Evolutionary conservation across 345 rosid genomes (phyloP), one percentile per base, ranked within the genome.

Genomic region (Geranium rotundifolium): DNA sequence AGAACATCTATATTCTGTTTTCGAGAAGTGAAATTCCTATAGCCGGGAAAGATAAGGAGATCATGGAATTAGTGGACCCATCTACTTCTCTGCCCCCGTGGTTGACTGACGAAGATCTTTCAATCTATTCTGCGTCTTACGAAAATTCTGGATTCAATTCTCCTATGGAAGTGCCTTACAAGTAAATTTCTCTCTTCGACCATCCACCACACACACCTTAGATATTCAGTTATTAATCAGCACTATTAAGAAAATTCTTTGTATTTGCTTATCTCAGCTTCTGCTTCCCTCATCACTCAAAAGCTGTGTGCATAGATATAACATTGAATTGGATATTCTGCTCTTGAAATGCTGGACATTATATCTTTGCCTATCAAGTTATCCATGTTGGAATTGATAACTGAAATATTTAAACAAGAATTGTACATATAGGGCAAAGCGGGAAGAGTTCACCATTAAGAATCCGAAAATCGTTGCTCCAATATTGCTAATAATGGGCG

Each of bases 1-100:
- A 37, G 29, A 76, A 69, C 34, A 66, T 72, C 57, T 72, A 76
- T 58, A 69, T 63, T 34, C 76, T 76, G 66, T 72, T 72, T 59
- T 72, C 76, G 27, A 57, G 73, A 49, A 72, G 73, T 37, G 73
- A 76, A 56, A 31, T 72, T n/a, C 79, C 76, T 2, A 60, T 63
- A 14, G 79, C 79, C 15, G 72, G 60, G 6, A 39, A 57, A 19
- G 63, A 76, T 7, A 39, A 63, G 64, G 79, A 76, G 66, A 69
- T 72, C n/a, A 68, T 76, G 76, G 76, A 76, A 37, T 18, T 76
- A 76, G 79, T 76, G 34, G 79, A 69, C 23, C 76, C 71, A 16
- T 68, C 71, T 7, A 56, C 67, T 4, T 63, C 73, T 34, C 58
- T 67, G 34, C 76, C 79, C 1, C 60, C 68, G 39, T 72, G 76